Base-by-base conservation (phyloP, 257 asterid genomes). In the Gentiana macrophylla region DNA sequence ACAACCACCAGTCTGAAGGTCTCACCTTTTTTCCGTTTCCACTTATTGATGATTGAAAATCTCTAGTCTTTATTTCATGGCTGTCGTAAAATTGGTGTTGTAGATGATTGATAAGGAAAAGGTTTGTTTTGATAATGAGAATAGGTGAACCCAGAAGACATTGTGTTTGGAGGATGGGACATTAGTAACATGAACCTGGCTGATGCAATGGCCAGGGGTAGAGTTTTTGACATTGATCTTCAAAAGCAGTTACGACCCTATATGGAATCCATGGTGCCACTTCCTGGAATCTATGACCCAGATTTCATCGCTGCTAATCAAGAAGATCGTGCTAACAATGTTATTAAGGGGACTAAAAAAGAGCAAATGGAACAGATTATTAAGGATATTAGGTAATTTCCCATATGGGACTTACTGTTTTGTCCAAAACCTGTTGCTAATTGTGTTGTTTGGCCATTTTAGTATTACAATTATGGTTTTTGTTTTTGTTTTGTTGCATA, bases 231-330 rank as follows among this genome's bases (percentile, higher is more conserved):
- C 13, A 79, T 92, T 62, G 98, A 92, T 80, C 89, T 92, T 35
- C 98, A 92, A 58, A 85, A 85, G 64, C 98, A 92, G 67, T 79
- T 92, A 48, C 69, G 97, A 82, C 89, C 98, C 56, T 92, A 92
- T 85, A 85, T 92, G 98, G 98, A 92, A 59, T 83, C 86, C 63
- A 80, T 92, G 95, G 93, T 83, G 80, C 98, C 98, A 33, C 98
- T 92, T 59, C 98, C 98, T 1, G 98, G 98, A 54, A 81, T 92
- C 82, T 92, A 76, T 72, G 79, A 83, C 50, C 76, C 98, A 34
- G 98, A 92, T 82, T 92, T 92, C 92, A 92, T 92, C 47, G 98
- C 98, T 46, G 98, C 98, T 32, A 92, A 92, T 63, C 98, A 92
- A 76, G 95, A 85, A 24, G 52, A 92, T 12, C 97, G 98, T 61